Conservation (phyloP, 2,329 filamentous ascomycete genomes). For the Penicillium olsonii region DNA sequence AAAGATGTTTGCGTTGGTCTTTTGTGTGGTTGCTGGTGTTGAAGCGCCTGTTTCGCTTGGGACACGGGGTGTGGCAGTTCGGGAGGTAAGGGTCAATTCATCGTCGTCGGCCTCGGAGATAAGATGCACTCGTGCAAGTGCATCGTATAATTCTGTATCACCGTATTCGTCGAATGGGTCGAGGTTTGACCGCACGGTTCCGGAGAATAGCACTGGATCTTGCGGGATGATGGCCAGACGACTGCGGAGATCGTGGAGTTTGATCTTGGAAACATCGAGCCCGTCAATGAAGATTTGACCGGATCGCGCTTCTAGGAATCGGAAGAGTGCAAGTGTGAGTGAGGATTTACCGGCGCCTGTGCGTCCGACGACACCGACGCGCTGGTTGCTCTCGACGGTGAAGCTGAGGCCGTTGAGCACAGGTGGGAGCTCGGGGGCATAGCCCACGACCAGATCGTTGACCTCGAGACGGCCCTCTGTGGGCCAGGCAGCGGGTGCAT, state of each 20-base stretch:
- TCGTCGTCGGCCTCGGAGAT: constrained; percentile 53
- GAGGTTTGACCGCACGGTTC: constrained; percentile 73
- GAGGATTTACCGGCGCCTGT: constrained; percentile 40
- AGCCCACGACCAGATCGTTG: constrained; percentile 69
- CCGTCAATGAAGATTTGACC: constrained; percentile 35
- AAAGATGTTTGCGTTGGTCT: constrained; percentile 68
- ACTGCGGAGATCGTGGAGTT: constrained; percentile 63
- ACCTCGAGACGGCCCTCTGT: constrained; percentile 70
- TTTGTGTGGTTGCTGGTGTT: constrained; percentile 27
- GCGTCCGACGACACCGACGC: constrained; percentile 36
- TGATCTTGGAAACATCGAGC: constrained; percentile 51
- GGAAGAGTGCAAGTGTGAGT: constrained; percentile 33
- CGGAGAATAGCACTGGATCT: constrained; percentile 79
- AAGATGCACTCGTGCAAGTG: constrained; percentile 69
- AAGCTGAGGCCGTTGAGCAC: constrained; percentile 30
- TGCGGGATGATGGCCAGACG: constrained; percentile 79
- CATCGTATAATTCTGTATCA: constrained; percentile 69
- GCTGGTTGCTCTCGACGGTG: constrained; percentile 26
- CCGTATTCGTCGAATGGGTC: constrained; percentile 73
- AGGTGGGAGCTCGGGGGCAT: constrained; percentile 67
- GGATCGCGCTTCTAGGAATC: constrained; percentile 29
- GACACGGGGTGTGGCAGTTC: constrained; percentile 65
- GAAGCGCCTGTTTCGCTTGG: constrained; percentile 19
- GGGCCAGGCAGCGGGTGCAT: constrained; percentile 33
- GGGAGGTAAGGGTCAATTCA: constrained; percentile 67